Evolutionary conservation across 805 yeast genomes (phyloP), one percentile per base, ranked within the genome.

Genomic region (Helenozyma baotianmanensis): DNA sequence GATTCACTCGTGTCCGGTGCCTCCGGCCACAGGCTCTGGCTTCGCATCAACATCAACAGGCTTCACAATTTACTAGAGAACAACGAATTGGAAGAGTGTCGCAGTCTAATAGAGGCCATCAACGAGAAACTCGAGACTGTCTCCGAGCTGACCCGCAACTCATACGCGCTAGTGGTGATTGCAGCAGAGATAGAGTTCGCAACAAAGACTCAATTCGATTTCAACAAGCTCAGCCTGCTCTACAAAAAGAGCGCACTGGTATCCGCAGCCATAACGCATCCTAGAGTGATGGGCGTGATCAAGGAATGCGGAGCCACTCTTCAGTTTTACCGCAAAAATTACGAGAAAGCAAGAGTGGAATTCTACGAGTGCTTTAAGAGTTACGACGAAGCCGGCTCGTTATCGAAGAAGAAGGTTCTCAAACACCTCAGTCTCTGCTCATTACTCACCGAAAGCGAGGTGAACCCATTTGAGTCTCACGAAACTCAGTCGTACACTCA

Each of bases 291-390:
- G 54, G 95, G 90, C 1, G 72, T 80, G n/a, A 72, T 85, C 16
- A 70, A 76, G 40, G 90, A 84, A 52, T 79, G 86, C 43, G 85
- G 87, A 0, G 95, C 88, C 2, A 71, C 76, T 33, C 68, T 84
- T 42, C 70, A 74, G 30, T 77, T 83, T 69, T 64, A 72, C 39
- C 70, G 74, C 30, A 72, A 70, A 10, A 74, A 78, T 40, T 84
- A 72, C 64, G 76, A 70, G 21, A 55, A 54, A 30, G 87, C 85
- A 0, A 62, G 78, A 8, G 69, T 80, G 23, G 90, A 88, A 11
- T 79, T 79, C 40, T 70, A 70, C 26, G 68, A 60, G 29, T 70
- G 64, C 29, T 66, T 66, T 42, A 66, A 66, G 39, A 59, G 52
- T 35, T 66, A 57, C 38, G 72, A 66, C 40, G 72, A 65, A 48